Evolutionary conservation across 306 rosid species (phyloP).

Genomic region (Glycine soja): DNA sequence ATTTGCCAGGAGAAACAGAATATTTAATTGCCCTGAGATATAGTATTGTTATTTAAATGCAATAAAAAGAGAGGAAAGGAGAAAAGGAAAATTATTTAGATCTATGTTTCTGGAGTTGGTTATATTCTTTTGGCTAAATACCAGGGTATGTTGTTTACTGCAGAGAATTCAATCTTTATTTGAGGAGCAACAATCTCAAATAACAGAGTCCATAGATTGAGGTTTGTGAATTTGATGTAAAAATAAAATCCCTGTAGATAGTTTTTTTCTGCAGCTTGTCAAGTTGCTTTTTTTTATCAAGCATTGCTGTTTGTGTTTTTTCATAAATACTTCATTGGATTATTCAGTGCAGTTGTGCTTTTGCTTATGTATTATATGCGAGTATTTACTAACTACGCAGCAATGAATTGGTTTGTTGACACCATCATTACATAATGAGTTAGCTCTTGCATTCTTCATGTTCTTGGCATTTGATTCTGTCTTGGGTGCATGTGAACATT

Average conservation of each 20-base stretch:
- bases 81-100: conserved; percentile 11
- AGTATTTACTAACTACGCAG: background rate
- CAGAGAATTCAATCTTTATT: conserved; percentile 84
- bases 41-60: no score
- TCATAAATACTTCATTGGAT: conserved; percentile 21
- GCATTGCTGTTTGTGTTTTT: conserved; percentile 4
- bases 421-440: background rate
- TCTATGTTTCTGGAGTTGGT: background rate
- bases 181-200: conserved; percentile 68
- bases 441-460: background rate
- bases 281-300: background rate
- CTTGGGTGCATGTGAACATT: background rate
- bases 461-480: conserved; percentile 26
- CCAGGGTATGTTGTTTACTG: conserved; percentile 41
- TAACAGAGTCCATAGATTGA: conserved; percentile 57
- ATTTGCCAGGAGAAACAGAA: conserved; percentile 27
- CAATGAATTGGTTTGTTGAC: conserved; percentile 12
- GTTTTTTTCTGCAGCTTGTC: conserved; percentile 16
- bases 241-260: background rate
- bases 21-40: background rate
- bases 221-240: conserved; percentile 48
- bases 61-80: background rate
- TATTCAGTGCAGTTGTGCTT: background rate
- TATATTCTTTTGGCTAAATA: conserved; percentile 44
- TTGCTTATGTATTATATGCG: conserved; percentile 6